phyloP scores from a whole-genome alignment of 2,329 filamentous ascomycete genomes.

The Alternaria arborescens region DNA sequence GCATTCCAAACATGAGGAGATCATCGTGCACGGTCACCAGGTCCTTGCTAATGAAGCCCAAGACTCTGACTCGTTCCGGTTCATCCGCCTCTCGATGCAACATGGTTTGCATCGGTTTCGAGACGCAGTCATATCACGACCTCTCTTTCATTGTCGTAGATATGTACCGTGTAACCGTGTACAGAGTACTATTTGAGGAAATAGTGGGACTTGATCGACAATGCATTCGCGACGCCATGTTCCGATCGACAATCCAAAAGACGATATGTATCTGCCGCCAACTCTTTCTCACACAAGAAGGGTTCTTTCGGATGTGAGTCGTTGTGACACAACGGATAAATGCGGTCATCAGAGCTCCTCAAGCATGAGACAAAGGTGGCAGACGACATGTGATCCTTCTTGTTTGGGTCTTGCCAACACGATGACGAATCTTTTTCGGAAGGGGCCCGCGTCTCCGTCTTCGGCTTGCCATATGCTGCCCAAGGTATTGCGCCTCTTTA shows the following conservation, averaged over 20 bases:
- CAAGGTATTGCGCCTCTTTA: not conserved
- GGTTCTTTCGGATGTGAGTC: not conserved
- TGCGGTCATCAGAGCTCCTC: not conserved
- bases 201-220: constrained; percentile 1
- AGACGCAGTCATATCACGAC: constrained; percentile 5
- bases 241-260: constrained; percentile 9
- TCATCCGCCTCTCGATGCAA: constrained; percentile 16
- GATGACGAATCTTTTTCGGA: constrained; percentile 1
- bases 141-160: constrained; percentile 2
- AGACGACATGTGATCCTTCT: constrained; percentile 3
- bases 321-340: constrained; percentile 4
- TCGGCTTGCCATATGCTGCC: not conserved
- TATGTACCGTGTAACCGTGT: constrained; percentile 3
- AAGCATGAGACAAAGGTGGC: constrained; percentile 2
- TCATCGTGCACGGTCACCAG: constrained; percentile 15
- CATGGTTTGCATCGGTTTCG: constrained; percentile 12
- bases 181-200: not conserved
- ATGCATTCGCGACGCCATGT: constrained; percentile 13
- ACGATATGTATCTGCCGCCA: constrained; percentile 11
- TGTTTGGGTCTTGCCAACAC: constrained; percentile 2
- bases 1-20: constrained; percentile 21
- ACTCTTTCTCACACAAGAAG: not conserved
- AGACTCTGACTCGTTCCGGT: constrained; percentile 25
- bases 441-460: not conserved
- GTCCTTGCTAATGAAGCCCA: constrained; percentile 17